phyloP scores from a whole-genome alignment of 2,329 filamentous ascomycete genomes.

The Calonectria pseudoreteaudii region DNA sequence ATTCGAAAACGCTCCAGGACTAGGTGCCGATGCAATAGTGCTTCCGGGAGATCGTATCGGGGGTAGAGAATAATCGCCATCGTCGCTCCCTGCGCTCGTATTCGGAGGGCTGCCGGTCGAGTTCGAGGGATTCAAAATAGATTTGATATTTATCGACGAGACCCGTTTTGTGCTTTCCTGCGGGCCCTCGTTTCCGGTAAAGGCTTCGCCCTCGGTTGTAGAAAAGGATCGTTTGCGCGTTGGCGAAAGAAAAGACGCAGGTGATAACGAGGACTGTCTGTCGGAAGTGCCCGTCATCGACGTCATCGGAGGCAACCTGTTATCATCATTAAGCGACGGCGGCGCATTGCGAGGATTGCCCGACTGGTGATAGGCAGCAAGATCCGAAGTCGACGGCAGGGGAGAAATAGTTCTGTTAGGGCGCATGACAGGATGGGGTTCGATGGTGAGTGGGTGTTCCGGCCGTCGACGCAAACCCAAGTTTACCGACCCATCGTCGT shows the following conservation, averaged over 20 bases:
- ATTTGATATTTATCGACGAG: conserved; percentile 82
- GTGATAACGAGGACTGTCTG: conserved; percentile 69
- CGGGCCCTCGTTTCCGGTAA: conserved; percentile 50
- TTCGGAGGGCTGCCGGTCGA: conserved; percentile 39
- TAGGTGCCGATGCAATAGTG: conserved; percentile 54
- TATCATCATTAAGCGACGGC: conserved; percentile 65
- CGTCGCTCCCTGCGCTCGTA: conserved; percentile 48
- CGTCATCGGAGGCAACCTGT: conserved; percentile 67
- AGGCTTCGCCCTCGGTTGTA: conserved; percentile 64
- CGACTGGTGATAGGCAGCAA: conserved; percentile 65
- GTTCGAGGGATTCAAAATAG: conserved; percentile 73
- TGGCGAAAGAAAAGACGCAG: conserved; percentile 69
- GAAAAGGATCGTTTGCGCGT: conserved; percentile 78
- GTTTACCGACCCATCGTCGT: conserved; percentile 74
- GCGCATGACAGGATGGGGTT: conserved; percentile 58
- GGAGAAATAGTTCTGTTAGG: conserved; percentile 59
- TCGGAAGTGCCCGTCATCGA: conserved; percentile 60
- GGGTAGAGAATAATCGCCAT: conserved; percentile 55
- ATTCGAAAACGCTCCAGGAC: conserved; percentile 54
- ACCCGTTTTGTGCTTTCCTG: conserved; percentile 70
- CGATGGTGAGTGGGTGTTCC: conserved; percentile 59
- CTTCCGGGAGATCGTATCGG: conserved; percentile 58
- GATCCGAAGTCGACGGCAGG: conserved; percentile 55
- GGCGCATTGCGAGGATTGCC: conserved; percentile 51
- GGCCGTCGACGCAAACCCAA: conserved; percentile 66